Percentiles rank a stretch among this genome's conserved stretches.
Conservation (phyloP, 2,329 filamentous ascomycete genomes). For the Hymenoscyphus infarciens region DNA sequence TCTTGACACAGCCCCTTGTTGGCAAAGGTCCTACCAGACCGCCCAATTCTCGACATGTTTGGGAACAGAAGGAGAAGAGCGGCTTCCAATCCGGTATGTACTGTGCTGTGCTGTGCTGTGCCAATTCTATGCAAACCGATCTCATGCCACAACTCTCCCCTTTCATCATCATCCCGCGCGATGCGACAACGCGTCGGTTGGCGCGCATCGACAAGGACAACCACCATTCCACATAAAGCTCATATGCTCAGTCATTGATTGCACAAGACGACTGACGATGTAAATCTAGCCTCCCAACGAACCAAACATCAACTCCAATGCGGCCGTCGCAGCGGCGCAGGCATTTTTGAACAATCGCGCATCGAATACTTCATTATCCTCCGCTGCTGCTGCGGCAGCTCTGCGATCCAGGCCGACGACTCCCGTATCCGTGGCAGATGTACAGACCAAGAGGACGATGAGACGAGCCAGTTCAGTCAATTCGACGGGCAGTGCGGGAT, state of each 20-base stretch:
- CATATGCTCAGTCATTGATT: not conserved
- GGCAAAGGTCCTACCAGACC: constrained; percentile 30
- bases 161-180: not conserved
- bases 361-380: constrained; percentile 67
- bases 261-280: not conserved
- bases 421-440: constrained; percentile 74
- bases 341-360: constrained; percentile 70
- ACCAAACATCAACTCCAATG: constrained; percentile 65
- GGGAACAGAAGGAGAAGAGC: constrained; percentile 37
- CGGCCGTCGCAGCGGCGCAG: constrained; percentile 74
- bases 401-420: constrained; percentile 73
- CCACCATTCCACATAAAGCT: not conserved
- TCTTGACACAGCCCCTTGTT: constrained; percentile 28
- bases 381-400: constrained; percentile 82
- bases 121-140: not conserved
- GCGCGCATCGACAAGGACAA: not conserved
- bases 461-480: constrained; percentile 70
- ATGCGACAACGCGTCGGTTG: constrained; percentile 14
- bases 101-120: too few species aligned
- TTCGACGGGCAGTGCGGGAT: constrained; percentile 53
- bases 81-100: constrained; percentile 41
- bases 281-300: constrained; percentile 54
- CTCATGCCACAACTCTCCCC: not conserved
- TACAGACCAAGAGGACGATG: constrained; percentile 82
- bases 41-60: constrained; percentile 33